phyloP scores from a whole-genome alignment of 1,284 basidiomycete species.

The Amylostereum areolatum region DNA sequence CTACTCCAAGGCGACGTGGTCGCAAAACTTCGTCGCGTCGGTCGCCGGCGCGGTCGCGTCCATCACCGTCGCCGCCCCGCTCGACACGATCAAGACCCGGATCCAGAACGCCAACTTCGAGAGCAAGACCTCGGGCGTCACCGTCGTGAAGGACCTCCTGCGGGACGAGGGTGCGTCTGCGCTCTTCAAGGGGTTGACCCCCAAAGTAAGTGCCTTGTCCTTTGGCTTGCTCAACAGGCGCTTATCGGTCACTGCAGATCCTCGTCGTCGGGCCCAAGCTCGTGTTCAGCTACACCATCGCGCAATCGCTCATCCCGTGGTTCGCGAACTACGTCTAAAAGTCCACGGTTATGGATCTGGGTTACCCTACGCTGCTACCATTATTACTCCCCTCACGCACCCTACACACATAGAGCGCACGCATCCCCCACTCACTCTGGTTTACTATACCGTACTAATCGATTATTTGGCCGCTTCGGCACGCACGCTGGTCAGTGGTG shows the following conservation, averaged over 20 bases:
- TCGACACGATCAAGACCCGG: slow-evolving; percentile 95
- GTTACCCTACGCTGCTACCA: neutral
- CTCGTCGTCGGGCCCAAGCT: slow-evolving; percentile 97
- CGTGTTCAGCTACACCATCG: slow-evolving; percentile 96
- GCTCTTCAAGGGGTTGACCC: slow-evolving; percentile 97
- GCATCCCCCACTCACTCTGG: too few relatives aligned
- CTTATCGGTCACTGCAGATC: slow-evolving; percentile 47
- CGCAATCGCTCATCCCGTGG: slow-evolving; percentile 92
- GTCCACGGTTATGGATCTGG: neutral
- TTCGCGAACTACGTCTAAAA: slow-evolving; percentile 81
- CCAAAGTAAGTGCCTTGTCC: slow-evolving; percentile 58
- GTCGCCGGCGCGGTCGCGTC: slow-evolving; percentile 92
- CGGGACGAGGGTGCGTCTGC: slow-evolving; percentile 80
- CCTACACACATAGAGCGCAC: too few relatives aligned
- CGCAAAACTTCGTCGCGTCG: slow-evolving; percentile 93
- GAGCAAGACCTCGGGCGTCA: slow-evolving; percentile 81
- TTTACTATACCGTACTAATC: neutral
- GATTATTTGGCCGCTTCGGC: neutral
- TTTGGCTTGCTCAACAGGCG: slow-evolving; percentile 1
- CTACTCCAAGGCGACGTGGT: slow-evolving; percentile 92
- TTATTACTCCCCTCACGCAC: neutral
- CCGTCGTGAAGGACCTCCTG: slow-evolving; percentile 84
- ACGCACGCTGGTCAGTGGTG: too few relatives aligned
- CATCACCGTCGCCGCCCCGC: slow-evolving; percentile 93
- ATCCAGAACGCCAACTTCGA: slow-evolving; percentile 99